Conservation (phyloP, 2,329 filamentous ascomycete species). For the Fusarium proliferatum region DNA sequence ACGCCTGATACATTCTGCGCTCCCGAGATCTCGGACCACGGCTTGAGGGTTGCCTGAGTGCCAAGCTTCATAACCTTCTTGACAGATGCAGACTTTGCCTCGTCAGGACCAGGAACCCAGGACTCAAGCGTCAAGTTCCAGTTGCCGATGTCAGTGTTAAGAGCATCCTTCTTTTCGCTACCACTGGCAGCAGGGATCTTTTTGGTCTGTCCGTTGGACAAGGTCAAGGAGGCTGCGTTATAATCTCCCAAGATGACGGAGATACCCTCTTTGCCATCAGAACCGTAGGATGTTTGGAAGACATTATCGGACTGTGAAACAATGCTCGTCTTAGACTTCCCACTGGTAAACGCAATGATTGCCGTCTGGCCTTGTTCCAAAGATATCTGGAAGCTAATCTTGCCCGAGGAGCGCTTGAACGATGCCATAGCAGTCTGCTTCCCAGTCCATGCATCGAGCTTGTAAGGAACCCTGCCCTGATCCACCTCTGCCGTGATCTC, state of each 20-base stretch:
- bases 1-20: not conserved
- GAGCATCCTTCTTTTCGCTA: not conserved
- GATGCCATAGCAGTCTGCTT: not conserved
- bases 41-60: not conserved
- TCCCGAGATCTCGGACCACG: not conserved
- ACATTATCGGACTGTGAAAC: accelerated
- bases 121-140: not conserved
- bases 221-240: accelerated
- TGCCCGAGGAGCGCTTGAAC: accelerated
- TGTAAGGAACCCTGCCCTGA: not conserved
- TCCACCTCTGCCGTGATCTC: not conserved
- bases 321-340: not conserved
- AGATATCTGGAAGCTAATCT: not conserved
- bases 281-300: not conserved
- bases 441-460: not conserved
- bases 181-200: accelerated
- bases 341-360: not conserved
- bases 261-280: not conserved
- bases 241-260: not conserved
- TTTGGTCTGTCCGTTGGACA: not conserved
- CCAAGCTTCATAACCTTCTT: not conserved
- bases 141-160: accelerated
- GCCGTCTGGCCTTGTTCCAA: accelerated
- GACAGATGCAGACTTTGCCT: not conserved
- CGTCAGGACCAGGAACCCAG: not conserved